Percentiles rank a stretch among this genome's conserved stretches.
Conservation (phyloP, 2,329 filamentous ascomycete species). For the Ophiostoma fasciatum region DNA sequence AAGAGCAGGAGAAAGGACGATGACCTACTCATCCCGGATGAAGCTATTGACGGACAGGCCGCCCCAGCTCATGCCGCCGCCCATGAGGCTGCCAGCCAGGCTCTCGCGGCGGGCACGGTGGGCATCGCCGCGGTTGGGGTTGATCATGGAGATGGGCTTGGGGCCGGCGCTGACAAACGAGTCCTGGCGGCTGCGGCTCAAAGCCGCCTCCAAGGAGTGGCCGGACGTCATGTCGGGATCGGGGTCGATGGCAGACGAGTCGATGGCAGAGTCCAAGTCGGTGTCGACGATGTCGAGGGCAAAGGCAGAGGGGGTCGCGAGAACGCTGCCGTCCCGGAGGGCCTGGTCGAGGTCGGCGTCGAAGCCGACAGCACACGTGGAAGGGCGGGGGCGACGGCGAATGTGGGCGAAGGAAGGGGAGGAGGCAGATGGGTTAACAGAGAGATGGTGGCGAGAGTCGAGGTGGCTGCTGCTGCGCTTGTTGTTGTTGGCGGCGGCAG, state of each 20-base stretch:
- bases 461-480: too few species aligned
- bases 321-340: constrained; percentile 12
- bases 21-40: constrained; percentile 92
- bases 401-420: not conserved
- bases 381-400: not conserved
- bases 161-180: constrained; percentile 51
- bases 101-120: constrained; percentile 46
- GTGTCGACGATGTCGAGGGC: constrained; percentile 19
- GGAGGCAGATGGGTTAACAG: too few species aligned
- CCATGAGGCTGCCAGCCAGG: constrained; percentile 50
- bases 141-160: constrained; percentile 53
- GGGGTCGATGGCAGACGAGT: too few species aligned
- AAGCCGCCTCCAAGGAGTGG: constrained; percentile 40
- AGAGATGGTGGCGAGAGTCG: too few species aligned
- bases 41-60: constrained; percentile 93
- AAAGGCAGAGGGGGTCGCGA: not conserved
- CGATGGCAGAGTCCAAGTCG: too few species aligned
- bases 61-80: constrained; percentile 93
- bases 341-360: constrained; percentile 17
- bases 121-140: constrained; percentile 46
- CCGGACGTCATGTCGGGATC: constrained; percentile 47
- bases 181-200: constrained; percentile 45
- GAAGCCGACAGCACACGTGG: too few species aligned
- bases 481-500: not conserved
- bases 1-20: not conserved